phyloP scores from a whole-genome alignment of 805 yeast genomes.

The Debaryomyces hansenii region DNA sequence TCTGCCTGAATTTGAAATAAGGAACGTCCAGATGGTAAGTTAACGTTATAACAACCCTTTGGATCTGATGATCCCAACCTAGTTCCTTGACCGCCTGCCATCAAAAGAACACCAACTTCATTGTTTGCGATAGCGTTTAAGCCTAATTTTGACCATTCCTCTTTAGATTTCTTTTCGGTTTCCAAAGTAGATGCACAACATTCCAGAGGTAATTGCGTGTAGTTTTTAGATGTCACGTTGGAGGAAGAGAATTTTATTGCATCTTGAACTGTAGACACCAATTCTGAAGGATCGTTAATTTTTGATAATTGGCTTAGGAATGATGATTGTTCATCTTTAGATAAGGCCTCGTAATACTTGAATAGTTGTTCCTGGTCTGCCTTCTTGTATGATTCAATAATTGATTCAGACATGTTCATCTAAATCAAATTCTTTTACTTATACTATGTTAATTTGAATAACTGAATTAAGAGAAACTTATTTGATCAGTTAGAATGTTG shows the following conservation, averaged over 20 bases:
- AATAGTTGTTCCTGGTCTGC: slow-evolving; percentile 59
- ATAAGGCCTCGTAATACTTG: slow-evolving; percentile 43
- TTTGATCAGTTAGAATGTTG: neutral
- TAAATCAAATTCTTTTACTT: neutral
- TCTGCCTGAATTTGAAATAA: slow-evolving; percentile 94
- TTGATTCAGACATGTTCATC: slow-evolving; percentile 7
- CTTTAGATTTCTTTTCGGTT: slow-evolving; percentile 26
- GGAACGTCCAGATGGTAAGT: slow-evolving; percentile 79
- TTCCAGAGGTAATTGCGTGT: slow-evolving; percentile 49
- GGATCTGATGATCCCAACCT: slow-evolving; percentile 88
- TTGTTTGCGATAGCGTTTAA: slow-evolving; percentile 63
- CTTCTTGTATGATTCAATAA: slow-evolving; percentile 31
- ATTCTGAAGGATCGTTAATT: slow-evolving; percentile 41
- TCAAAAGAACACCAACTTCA: slow-evolving; percentile 83
- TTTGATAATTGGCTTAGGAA: slow-evolving; percentile 43
- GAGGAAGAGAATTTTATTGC: slow-evolving; percentile 45
- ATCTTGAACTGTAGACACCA: slow-evolving; percentile 41
- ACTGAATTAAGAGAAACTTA: neutral
- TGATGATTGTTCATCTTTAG: slow-evolving; percentile 28
- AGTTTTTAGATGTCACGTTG: slow-evolving; percentile 22
- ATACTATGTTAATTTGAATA: neutral
- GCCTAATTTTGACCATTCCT: slow-evolving; percentile 54
- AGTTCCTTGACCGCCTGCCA: slow-evolving; percentile 99
- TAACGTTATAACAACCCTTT: slow-evolving; percentile 90
- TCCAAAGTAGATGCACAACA: slow-evolving; percentile 52